Conservation (phyloP, 208 protist species). For the Wallacemonas sp. region DNA sequence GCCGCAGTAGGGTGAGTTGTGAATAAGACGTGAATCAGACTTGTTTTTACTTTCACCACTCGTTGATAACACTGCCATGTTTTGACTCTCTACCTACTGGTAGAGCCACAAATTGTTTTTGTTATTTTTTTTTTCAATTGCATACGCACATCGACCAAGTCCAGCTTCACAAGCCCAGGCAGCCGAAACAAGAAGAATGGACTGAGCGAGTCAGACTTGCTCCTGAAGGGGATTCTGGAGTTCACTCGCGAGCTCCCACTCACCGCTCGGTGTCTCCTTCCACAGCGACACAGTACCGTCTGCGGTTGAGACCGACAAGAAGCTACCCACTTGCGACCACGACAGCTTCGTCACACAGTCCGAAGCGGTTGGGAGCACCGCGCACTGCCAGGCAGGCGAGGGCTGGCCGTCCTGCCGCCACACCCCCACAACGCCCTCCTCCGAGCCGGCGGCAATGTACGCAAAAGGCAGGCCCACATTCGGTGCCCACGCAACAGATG, state of each 20-base stretch:
- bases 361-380: slow-evolving; percentile 25
- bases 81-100: no score
- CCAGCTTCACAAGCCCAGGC: no score
- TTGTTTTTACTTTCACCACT: no score
- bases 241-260: slow-evolving; percentile 67
- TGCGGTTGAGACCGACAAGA: slow-evolving; percentile 76
- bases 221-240: slow-evolving; percentile 25
- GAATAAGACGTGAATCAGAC: no score
- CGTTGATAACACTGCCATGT: no score
- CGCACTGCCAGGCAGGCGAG: slow-evolving; percentile 44
- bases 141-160: no score
- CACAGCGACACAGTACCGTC: slow-evolving; percentile 77
- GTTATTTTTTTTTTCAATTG: no score
- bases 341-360: slow-evolving; percentile 74
- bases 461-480: slow-evolving; percentile 76
- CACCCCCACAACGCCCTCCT: slow-evolving; percentile 75
- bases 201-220: background rate
- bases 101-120: no score
- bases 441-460: slow-evolving; percentile 78
- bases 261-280: slow-evolving; percentile 57
- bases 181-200: no score
- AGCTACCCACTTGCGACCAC: slow-evolving; percentile 82
- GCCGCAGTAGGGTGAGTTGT: no score
- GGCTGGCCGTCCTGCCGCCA: slow-evolving; percentile 73
- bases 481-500: slow-evolving; percentile 79